Evolutionary conservation across 805 yeast genomes (phyloP).

Genomic region (Candida maris): DNA sequence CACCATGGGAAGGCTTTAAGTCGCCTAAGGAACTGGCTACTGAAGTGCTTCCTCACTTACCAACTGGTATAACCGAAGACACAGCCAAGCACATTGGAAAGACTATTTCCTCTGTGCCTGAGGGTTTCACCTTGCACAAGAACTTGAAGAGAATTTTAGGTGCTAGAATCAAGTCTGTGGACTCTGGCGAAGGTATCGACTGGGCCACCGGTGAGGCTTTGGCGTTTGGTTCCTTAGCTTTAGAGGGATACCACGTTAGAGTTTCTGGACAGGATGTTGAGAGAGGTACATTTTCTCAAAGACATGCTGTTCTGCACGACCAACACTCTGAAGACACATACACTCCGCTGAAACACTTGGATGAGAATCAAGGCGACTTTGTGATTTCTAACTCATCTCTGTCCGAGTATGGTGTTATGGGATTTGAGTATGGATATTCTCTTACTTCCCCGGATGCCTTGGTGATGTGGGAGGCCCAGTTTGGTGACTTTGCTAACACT

Average conservation of each 20-base stretch:
- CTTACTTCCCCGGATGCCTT: constrained; percentile 95
- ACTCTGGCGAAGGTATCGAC: constrained; percentile 90
- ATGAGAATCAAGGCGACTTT: constrained; percentile 80
- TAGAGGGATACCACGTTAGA: constrained; percentile 96
- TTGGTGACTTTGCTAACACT: constrained; percentile 99
- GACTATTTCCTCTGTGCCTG: constrained; percentile 79
- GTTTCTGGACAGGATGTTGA: constrained; percentile 99
- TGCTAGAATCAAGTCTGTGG: constrained; percentile 77
- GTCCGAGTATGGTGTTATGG: constrained; percentile 99
- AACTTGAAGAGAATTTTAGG: constrained; percentile 92
- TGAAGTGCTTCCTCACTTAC: constrained; percentile 92
- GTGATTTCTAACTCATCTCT: constrained; percentile 90
- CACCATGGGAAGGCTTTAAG: constrained; percentile 99
- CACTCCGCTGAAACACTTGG: constrained; percentile 80
- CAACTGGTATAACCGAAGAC: constrained; percentile 80
- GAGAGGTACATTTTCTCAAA: constrained; percentile 99
- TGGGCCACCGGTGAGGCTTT: constrained; percentile 99
- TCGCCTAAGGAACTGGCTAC: constrained; percentile 95
- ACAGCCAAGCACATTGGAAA: constrained; percentile 75
- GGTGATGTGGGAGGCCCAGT: constrained; percentile 99
- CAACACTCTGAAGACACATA: constrained; percentile 80
- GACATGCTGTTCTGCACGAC: constrained; percentile 97
- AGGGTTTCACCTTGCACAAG: constrained; percentile 84
- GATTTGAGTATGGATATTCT: constrained; percentile 98
- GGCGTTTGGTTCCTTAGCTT: constrained; percentile 87